Evolutionary conservation across 2,329 filamentous ascomycete species (phyloP).

Genomic region (Tolypocladium endophyticum): DNA sequence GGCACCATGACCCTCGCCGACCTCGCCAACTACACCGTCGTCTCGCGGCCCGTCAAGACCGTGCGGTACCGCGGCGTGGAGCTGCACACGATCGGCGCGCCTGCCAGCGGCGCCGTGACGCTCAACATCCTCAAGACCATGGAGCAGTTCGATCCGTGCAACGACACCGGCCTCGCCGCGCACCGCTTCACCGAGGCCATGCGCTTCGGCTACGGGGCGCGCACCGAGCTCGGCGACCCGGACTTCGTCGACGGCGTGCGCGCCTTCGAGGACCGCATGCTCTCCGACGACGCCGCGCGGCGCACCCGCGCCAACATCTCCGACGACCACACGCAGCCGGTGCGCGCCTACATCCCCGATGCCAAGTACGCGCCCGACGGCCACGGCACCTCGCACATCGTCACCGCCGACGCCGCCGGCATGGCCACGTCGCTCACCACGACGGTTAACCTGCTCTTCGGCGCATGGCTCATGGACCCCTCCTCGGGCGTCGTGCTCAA

Average conservation of each 20-base stretch:
- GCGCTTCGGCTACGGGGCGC: slow-evolving; percentile 75
- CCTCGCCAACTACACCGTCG: slow-evolving; percentile 60
- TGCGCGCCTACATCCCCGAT: slow-evolving; percentile 62
- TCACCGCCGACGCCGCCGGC: slow-evolving; percentile 60
- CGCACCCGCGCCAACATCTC: slow-evolving; percentile 57
- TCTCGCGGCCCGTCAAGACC: slow-evolving; percentile 51
- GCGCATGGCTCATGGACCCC: slow-evolving; percentile 67
- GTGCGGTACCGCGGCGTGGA: slow-evolving; percentile 61
- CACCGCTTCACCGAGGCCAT: slow-evolving; percentile 84
- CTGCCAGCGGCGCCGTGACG: slow-evolving; percentile 67
- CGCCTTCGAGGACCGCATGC: slow-evolving; percentile 56
- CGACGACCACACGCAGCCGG: slow-evolving; percentile 60
- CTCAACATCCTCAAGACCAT: slow-evolving; percentile 73
- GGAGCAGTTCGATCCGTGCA: slow-evolving; percentile 68
- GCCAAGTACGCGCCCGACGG: slow-evolving; percentile 57
- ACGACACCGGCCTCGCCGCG: slow-evolving; percentile 54
- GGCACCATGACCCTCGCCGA: slow-evolving; percentile 83
- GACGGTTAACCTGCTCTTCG: slow-evolving; percentile 81
- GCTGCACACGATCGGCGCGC: slow-evolving; percentile 60
- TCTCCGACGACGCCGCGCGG: slow-evolving; percentile 48
- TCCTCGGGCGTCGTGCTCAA: slow-evolving; percentile 75
- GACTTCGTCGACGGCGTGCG: slow-evolving; percentile 55
- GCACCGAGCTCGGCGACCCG: slow-evolving; percentile 75
- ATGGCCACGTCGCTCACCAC: slow-evolving; percentile 75
- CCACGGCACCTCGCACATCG: slow-evolving; percentile 64